A percentile compares a stretch with the other conserved stretches of the same genome.
Conservation (phyloP, 495 filamentous ascomycete genomes). For the Lasiosphaeris hirsuta region DNA sequence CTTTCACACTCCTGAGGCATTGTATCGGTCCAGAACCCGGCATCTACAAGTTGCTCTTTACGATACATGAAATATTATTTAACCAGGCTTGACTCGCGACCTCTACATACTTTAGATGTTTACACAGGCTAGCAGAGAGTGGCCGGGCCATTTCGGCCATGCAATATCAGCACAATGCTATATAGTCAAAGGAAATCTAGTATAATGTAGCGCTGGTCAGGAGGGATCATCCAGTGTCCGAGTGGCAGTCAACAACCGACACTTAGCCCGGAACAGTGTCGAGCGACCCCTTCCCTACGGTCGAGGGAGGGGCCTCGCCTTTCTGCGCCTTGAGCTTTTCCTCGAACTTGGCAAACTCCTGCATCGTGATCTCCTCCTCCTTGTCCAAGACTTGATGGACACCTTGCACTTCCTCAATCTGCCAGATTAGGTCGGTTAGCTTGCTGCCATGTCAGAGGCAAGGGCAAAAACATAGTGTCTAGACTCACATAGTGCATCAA, state of each 20-base stretch:
- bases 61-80: no score
- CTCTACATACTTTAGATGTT: no score
- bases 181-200: not conserved
- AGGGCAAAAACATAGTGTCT: not conserved
- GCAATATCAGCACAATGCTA: not conserved
- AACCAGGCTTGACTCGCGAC: no score
- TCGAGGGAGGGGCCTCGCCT: slow-evolving; percentile 50
- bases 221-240: not conserved
- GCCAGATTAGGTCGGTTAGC: slow-evolving; percentile 1
- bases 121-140: no score
- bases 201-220: not conserved
- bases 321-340: slow-evolving; percentile 85
- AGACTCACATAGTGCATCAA: slow-evolving; percentile 67
- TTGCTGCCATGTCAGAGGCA: slow-evolving; percentile 2
- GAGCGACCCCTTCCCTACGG: slow-evolving; percentile 61
- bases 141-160: no score
- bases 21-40: no score
- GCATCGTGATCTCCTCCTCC: slow-evolving; percentile 85
- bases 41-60: no score
- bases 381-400: slow-evolving; percentile 88
- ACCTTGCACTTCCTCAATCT: slow-evolving; percentile 95
- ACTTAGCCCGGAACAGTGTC: slow-evolving; percentile 55
- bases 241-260: not conserved
- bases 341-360: slow-evolving; percentile 94
- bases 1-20: not conserved